Base-by-base conservation (phyloP, 805 yeast species). In the Candida nonsorbophila region DNA sequence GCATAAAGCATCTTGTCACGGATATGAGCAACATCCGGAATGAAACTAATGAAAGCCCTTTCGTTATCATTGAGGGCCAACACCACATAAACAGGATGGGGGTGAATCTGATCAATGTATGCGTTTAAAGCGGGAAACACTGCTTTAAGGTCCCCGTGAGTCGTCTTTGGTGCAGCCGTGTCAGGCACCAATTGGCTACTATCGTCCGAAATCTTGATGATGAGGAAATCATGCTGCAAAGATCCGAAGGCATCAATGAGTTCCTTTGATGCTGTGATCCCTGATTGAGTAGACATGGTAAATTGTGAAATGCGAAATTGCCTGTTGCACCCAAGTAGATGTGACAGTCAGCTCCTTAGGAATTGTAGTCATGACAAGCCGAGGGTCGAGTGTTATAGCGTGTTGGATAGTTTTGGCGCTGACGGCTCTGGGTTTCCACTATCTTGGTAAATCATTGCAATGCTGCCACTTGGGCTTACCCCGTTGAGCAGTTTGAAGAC, bases 1-100 rank as follows among this genome's bases (percentile, higher is more conserved):
- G 97, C 97, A 53, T 88, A 92, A 27, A 92, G 66, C 97, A 92
- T 92, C 53, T 90, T 92, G 33, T 72, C 69, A 34, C 87, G 72
- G 21, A 90, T 88, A 3, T 79, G 77, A 6, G 96, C 84, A 28
- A 55, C 55, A 51, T 90, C 97, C 1, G 98, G 97, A 30, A 90
- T 88, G 58, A 70, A 88, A 13, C 92, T 77, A 25, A 87, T 71
- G 44, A 90, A 87, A 3, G 74, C 68, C 19, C 40, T 40, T 16
- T 28, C 37, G 5, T 38, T 29, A 10, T 28, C 36, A n/a, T 35
- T 40, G 13, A 37, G 30, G 8, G 49, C 41, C 8, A 62, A 26
- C 6, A 62, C 36, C n/a, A 55, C 48, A 32, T 56, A 64, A 2
- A 55, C 49, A 10, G 69, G 69, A 7, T 52, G 48, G 5, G 69